Conservation (phyloP, 306 rosid genomes). For the Gynostemma pentaphyllum region DNA sequence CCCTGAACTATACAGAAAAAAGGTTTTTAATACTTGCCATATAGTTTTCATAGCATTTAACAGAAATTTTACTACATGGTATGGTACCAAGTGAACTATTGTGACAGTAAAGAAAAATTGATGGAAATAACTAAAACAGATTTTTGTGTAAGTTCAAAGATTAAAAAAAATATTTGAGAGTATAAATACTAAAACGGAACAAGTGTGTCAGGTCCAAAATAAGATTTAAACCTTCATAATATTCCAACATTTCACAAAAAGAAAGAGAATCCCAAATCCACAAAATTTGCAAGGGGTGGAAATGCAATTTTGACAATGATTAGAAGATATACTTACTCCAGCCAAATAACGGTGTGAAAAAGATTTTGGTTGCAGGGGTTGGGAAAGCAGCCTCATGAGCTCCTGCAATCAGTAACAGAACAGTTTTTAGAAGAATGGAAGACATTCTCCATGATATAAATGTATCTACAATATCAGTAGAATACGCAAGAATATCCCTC, state of each 20-base stretch:
- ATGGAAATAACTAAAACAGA: too few species aligned
- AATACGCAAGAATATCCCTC: background rate
- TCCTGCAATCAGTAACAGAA: conserved; percentile 38
- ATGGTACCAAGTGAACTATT: too few species aligned
- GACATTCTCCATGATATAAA: background rate
- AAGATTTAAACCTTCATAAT: too few species aligned
- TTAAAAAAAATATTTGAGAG: too few species aligned
- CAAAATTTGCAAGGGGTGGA: background rate
- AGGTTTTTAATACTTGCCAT: too few species aligned
- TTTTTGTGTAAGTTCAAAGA: too few species aligned
- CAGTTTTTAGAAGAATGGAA: background rate
- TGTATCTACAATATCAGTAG: background rate
- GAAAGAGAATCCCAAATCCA: background rate
- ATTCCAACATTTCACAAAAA: background rate
- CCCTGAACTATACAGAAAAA: too few species aligned
- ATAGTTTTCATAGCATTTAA: too few species aligned
- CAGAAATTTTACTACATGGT: too few species aligned
- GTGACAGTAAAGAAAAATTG: too few species aligned
- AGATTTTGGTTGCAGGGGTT: conserved; percentile 68
- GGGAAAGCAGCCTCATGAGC: conserved; percentile 57
- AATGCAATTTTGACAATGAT: background rate
- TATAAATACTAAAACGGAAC: too few species aligned
- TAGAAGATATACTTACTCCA: conserved; percentile 42
- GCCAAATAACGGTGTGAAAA: conserved; percentile 84
- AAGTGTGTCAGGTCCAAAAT: too few species aligned